phyloP scores from a whole-genome alignment of 805 yeast species.

The Cyberlindnera nakhonratchasimensis region DNA sequence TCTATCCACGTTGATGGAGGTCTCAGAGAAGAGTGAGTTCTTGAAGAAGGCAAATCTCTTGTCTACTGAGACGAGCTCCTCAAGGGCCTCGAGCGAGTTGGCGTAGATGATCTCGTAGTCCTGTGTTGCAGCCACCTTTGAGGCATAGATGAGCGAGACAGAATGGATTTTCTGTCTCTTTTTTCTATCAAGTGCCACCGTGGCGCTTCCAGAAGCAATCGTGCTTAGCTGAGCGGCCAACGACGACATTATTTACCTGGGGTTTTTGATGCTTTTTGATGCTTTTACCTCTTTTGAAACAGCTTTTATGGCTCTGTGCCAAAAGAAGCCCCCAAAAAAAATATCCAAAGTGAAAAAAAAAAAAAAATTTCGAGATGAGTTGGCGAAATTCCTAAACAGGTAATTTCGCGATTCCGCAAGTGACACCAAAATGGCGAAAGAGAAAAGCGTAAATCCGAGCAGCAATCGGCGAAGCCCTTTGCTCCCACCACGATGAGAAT shows the following conservation, averaged over 20 bases:
- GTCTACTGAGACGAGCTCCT: constrained; percentile 68
- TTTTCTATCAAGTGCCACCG: constrained; percentile 82
- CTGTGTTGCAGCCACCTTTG: constrained; percentile 89
- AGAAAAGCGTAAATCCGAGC: not conserved
- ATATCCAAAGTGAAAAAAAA: too few relatives aligned
- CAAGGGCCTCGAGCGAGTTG: constrained; percentile 70
- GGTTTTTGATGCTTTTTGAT: not conserved
- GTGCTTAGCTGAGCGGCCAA: constrained; percentile 80
- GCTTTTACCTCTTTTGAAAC: not conserved
- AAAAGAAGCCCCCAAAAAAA: too few relatives aligned
- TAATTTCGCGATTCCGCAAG: constrained; percentile 1
- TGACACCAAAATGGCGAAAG: not conserved
- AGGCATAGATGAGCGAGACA: constrained; percentile 80
- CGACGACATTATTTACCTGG: constrained; percentile 42
- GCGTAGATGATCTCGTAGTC: constrained; percentile 81
- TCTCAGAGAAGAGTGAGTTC: constrained; percentile 74
- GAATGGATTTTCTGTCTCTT: constrained; percentile 83
- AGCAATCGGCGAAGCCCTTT: not conserved
- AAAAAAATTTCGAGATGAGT: constrained; percentile 4
- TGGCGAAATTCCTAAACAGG: constrained; percentile 1
- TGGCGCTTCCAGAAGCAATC: constrained; percentile 59
- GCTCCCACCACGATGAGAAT: too few relatives aligned
- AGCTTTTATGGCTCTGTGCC: too few relatives aligned
- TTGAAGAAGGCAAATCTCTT: constrained; percentile 69
- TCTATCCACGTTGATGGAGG: constrained; percentile 78